These are phyloP conservation scores for Fusarium virguliforme DNA, from an alignment of 2,329 filamentous ascomycete species.

Conservation along the genomic window DNA sequence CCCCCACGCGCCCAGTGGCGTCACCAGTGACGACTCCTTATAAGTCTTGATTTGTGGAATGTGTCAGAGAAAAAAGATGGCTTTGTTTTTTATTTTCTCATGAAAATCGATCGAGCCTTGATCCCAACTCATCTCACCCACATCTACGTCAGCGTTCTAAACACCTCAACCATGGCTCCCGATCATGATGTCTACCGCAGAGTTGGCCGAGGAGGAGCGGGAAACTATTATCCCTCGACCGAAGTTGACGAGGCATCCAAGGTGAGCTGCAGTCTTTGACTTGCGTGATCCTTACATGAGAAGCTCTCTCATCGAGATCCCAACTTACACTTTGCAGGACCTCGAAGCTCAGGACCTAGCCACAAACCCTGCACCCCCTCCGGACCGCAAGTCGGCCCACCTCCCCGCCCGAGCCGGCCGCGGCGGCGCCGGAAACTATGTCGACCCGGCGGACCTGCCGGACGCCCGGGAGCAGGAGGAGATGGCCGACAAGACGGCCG, in stretches of 20 bases:
- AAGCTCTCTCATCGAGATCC: not conserved
- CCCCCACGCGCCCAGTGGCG: conserved; percentile 41
- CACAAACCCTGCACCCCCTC: conserved; percentile 47
- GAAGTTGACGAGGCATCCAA: conserved; percentile 65
- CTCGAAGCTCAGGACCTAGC: conserved; percentile 58
- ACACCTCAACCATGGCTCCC: conserved; percentile 41
- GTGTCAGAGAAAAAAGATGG: conserved; percentile 4
- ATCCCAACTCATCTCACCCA: conserved; percentile 3
- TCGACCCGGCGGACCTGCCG: conserved; percentile 57
- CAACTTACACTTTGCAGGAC: conserved; percentile 52
- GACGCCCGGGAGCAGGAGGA: conserved; percentile 55
- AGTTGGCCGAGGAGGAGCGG: conserved; percentile 75
- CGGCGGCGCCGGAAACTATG: conserved; percentile 75
- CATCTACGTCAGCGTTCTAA: conserved; percentile 9
- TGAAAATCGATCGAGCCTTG: conserved; percentile 6
- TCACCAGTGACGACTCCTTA: conserved; percentile 23
- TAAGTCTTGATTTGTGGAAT: conserved; percentile 20
- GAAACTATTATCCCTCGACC: conserved; percentile 72
- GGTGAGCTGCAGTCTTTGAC: conserved; percentile 34
- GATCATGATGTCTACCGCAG: conserved; percentile 64
- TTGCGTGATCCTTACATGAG: not conserved
- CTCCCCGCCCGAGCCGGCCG: conserved; percentile 66
- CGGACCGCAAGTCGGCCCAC: conserved; percentile 46
- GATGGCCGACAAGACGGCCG: conserved; percentile 55
- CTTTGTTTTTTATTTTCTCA: not conserved